Conservation (phyloP, 805 yeast genomes). For the Candida verbasci region DNA sequence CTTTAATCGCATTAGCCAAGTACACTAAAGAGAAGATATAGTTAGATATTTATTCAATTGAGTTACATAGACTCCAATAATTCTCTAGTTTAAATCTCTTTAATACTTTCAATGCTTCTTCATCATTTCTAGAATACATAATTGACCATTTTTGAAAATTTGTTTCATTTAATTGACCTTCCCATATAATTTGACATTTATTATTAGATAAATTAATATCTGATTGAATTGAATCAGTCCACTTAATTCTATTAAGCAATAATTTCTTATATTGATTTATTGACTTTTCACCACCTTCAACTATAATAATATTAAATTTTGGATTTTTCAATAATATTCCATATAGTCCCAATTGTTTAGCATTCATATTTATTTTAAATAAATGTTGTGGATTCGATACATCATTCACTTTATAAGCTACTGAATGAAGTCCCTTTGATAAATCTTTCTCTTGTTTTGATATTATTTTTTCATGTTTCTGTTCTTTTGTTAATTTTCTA, state of each 20-base stretch:
- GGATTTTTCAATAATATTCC: slow-evolving; percentile 57
- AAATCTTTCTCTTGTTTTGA: slow-evolving; percentile 42
- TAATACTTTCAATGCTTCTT: slow-evolving; percentile 47
- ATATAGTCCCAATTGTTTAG: slow-evolving; percentile 60
- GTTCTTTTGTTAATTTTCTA: slow-evolving; percentile 59
- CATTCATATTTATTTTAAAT: slow-evolving; percentile 75
- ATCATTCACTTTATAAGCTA: slow-evolving; percentile 55
- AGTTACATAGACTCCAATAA: slow-evolving; percentile 49
- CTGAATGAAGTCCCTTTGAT: slow-evolving; percentile 46
- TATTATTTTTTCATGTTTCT: slow-evolving; percentile 45
- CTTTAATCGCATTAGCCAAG: slow-evolving; percentile 6
- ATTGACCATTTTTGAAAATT: slow-evolving; percentile 69
- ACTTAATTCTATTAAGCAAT: slow-evolving; percentile 57
- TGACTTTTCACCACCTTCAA: slow-evolving; percentile 68
- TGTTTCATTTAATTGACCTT: slow-evolving; percentile 53
- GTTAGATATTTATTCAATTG: background rate
- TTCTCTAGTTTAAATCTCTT: slow-evolving; percentile 50
- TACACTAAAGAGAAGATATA: background rate
- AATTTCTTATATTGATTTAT: slow-evolving; percentile 61
- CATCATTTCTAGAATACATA: slow-evolving; percentile 48
- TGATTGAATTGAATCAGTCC: slow-evolving; percentile 48
- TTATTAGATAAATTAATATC: slow-evolving; percentile 38
- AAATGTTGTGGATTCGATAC: slow-evolving; percentile 62
- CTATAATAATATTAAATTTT: slow-evolving; percentile 55
- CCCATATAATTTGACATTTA: slow-evolving; percentile 58